Evolutionary conservation across 2,329 filamentous ascomycete genomes (phyloP).

Genomic region (Neofusicoccum sp.): DNA sequence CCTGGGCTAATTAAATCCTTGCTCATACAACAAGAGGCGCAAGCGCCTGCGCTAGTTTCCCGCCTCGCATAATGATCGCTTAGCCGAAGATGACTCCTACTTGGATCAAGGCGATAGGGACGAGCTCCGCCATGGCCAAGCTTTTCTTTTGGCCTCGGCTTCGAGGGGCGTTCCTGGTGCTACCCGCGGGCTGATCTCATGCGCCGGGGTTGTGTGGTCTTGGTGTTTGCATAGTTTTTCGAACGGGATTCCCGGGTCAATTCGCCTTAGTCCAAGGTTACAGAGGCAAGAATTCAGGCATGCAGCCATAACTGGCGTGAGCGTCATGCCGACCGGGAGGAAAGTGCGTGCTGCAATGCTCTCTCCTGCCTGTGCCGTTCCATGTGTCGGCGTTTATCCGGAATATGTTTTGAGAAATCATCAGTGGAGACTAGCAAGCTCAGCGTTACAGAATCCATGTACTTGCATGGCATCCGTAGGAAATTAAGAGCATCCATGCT

Average conservation of each 20-base stretch:
- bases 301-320: background rate
- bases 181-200: too few relatives aligned
- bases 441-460: constrained; percentile 36
- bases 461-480: constrained; percentile 39
- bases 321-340: constrained; percentile 22
- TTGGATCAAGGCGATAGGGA: background rate
- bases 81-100: background rate
- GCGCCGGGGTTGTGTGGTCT: too few relatives aligned
- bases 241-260: background rate
- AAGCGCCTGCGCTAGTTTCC: background rate
- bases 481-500: constrained; percentile 28
- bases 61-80: background rate
- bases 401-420: constrained; percentile 45
- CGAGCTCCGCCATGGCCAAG: background rate
- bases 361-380: background rate
- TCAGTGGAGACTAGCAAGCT: constrained; percentile 41
- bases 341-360: constrained; percentile 20
- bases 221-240: too few relatives aligned
- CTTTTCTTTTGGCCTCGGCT: background rate
- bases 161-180: too few relatives aligned
- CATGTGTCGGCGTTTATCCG: constrained; percentile 33
- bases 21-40: background rate
- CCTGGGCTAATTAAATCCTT: background rate
- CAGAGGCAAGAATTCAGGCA: background rate
- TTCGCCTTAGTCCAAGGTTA: background rate